Percentiles rank a stretch among this genome's conserved stretches.
These are phyloP conservation scores for Suillus sp. DNA, from an alignment of 768 basidiomycete genomes.

Conservation along the genomic window DNA sequence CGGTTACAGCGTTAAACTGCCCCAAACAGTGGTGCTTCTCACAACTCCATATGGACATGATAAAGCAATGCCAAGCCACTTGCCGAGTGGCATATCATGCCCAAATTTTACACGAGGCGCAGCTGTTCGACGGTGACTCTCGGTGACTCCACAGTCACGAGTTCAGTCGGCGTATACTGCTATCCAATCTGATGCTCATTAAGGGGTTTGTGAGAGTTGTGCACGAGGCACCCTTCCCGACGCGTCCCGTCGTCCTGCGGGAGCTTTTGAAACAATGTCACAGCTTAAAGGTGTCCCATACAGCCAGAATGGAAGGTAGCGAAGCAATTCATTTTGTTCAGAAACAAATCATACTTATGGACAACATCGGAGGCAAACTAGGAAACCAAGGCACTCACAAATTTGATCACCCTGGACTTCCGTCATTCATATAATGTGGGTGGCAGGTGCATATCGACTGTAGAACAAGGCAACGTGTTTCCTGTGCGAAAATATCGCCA, in stretches of 20 bases:
- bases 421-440: conserved; percentile 6
- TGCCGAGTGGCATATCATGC: neutral
- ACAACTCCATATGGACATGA: neutral
- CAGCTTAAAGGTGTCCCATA: neutral
- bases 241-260: neutral
- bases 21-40: neutral
- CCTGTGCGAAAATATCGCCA: neutral
- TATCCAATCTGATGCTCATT: conserved; percentile 6
- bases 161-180: neutral
- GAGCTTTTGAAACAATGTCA: neutral
- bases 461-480: neutral
- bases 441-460: neutral
- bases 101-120: conserved; percentile 4
- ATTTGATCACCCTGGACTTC: conserved; percentile 3
- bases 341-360: neutral
- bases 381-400: conserved; percentile 6
- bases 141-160: neutral
- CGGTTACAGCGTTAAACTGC: neutral
- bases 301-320: neutral
- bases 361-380: neutral
- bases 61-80: neutral
- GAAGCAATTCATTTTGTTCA: neutral
- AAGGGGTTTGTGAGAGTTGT: neutral
- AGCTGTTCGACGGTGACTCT: neutral
- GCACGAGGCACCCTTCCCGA: neutral